Evolutionary conservation across 495 filamentous ascomycete species (phyloP).

Genomic region (Aspergillus coremiiformis): DNA sequence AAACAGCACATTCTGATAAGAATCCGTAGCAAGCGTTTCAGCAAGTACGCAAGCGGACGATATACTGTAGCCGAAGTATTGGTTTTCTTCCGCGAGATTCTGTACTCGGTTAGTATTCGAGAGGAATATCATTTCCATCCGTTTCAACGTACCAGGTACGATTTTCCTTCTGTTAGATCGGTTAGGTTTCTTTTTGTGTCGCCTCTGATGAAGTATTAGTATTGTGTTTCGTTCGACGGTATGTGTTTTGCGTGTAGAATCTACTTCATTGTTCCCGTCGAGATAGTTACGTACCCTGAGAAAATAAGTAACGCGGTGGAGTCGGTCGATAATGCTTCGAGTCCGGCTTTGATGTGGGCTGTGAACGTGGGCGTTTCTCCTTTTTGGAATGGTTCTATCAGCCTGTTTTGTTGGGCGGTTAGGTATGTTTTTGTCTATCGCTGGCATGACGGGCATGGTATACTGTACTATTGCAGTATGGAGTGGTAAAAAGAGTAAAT

Average conservation of each 20-base stretch:
- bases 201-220: constrained; percentile 38
- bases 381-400: constrained; percentile 60
- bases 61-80: constrained; percentile 24
- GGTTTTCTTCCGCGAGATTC: constrained; percentile 40
- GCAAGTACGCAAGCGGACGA: constrained; percentile 31
- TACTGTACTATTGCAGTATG: too few species aligned
- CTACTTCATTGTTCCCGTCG: too few species aligned
- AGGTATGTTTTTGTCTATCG: background rate
- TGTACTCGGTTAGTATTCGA: constrained; percentile 12
- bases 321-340: constrained; percentile 39
- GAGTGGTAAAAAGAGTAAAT: too few species aligned
- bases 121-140: too few species aligned
- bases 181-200: constrained; percentile 50
- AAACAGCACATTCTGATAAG: constrained; percentile 70
- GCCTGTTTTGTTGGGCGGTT: constrained; percentile 17
- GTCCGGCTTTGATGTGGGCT: constrained; percentile 58
- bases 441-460: too few species aligned
- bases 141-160: constrained; percentile 50
- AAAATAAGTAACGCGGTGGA: constrained; percentile 49
- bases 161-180: constrained; percentile 53
- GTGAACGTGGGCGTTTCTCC: constrained; percentile 69
- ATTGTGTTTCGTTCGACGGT: background rate
- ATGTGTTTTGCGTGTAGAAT: background rate
- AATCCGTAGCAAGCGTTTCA: constrained; percentile 68
- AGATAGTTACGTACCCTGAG: constrained; percentile 68